A percentile compares a stretch with the other conserved stretches of the same genome.
phyloP scores from a whole-genome alignment of 2,329 filamentous ascomycete genomes.

The Microsporum canis region DNA sequence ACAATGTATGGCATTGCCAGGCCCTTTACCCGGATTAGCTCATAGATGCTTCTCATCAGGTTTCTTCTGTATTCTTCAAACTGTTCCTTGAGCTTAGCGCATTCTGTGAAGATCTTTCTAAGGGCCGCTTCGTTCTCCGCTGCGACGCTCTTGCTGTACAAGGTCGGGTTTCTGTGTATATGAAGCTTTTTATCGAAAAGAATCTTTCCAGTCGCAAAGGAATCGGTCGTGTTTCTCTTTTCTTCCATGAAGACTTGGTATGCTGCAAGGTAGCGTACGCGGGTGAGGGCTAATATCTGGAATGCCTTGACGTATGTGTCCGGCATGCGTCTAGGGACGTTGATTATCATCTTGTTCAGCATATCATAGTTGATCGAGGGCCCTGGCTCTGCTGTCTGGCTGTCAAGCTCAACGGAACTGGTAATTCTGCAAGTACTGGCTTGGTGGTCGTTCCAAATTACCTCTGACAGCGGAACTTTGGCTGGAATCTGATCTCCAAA shows the following conservation, averaged over 20 bases:
- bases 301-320: not conserved
- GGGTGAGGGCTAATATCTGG: slow-evolving; percentile 2
- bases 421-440: too few species aligned
- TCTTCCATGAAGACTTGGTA: not conserved
- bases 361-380: slow-evolving; percentile 11
- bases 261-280: slow-evolving; percentile 8
- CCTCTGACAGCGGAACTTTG: not conserved
- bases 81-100: too few species aligned
- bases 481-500: not conserved
- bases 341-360: slow-evolving; percentile 4
- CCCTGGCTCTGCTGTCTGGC: slow-evolving; percentile 8
- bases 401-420: not conserved
- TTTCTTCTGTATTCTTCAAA: not conserved
- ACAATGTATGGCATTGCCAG: not conserved
- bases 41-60: not conserved
- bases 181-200: not conserved
- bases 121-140: not conserved
- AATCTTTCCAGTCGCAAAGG: not conserved
- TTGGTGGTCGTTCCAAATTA: not conserved
- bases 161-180: not conserved
- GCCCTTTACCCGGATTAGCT: not conserved
- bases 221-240: not conserved
- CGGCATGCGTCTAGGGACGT: not conserved
- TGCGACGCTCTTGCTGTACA: not conserved
- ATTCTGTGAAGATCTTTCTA: not conserved